phyloP scores from a whole-genome alignment of 2,329 filamentous ascomycete species.

The Aspergillus eucalypticola region DNA sequence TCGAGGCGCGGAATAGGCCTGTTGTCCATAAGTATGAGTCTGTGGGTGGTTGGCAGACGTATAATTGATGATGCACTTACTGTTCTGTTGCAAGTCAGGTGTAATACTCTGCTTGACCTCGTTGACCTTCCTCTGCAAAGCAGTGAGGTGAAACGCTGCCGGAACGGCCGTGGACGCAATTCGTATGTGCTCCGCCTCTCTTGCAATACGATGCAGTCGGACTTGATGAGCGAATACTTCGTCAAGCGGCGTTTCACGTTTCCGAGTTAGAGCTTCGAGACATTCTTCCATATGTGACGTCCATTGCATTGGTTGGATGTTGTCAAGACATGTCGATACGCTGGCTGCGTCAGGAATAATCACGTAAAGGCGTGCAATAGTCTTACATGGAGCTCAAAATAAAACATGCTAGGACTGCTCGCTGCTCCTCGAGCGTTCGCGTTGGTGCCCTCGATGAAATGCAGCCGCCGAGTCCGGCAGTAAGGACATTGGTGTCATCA shows the following conservation, averaged over 20 bases:
- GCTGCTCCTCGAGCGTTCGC: neutral
- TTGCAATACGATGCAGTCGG: neutral
- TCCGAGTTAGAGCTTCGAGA: neutral
- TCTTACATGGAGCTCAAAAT: neutral
- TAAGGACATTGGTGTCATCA: neutral
- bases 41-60: no score
- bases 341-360: neutral
- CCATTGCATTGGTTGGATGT: neutral
- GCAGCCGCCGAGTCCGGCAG: neutral
- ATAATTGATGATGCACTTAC: neutral
- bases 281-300: neutral
- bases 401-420: neutral
- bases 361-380: rapidly evolving
- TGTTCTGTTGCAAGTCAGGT: neutral
- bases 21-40: no score
- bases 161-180: neutral
- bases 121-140: neutral
- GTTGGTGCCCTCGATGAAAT: neutral
- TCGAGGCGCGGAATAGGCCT: neutral
- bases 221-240: neutral
- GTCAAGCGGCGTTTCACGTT: neutral
- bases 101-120: neutral
- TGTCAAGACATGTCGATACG: neutral
- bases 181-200: neutral
- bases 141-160: neutral